phyloP scores from a whole-genome alignment of 768 basidiomycete species.

The Suillus plorans region DNA sequence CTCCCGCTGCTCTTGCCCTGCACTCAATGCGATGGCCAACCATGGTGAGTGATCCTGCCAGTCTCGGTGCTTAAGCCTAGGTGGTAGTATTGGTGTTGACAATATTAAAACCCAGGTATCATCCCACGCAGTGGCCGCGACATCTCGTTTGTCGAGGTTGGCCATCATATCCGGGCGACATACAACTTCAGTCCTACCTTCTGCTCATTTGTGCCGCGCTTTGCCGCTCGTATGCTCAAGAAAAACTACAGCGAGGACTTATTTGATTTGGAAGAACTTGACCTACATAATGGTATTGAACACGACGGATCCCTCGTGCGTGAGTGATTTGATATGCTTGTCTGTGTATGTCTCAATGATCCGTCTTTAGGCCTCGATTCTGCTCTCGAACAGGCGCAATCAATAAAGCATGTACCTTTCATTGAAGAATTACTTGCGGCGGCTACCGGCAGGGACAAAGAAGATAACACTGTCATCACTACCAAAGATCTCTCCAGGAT shows the following conservation, averaged over 20 bases:
- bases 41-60: slow-evolving; percentile 50
- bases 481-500: slow-evolving; percentile 59
- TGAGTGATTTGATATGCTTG: slow-evolving; percentile 13
- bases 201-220: slow-evolving; percentile 64
- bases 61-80: neutral
- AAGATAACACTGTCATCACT: slow-evolving; percentile 49
- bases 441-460: slow-evolving; percentile 57
- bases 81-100: neutral
- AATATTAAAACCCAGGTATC: slow-evolving; percentile 29
- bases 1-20: slow-evolving; percentile 73
- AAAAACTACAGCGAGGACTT: slow-evolving; percentile 55
- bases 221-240: slow-evolving; percentile 55
- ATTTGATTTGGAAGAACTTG: slow-evolving; percentile 66
- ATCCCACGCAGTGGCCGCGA: slow-evolving; percentile 64
- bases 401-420: slow-evolving; percentile 45
- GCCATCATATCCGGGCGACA: slow-evolving; percentile 43
- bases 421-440: slow-evolving; percentile 60
- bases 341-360: neutral
- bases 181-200: slow-evolving; percentile 75
- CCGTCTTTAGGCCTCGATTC: slow-evolving; percentile 52
- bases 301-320: slow-evolving; percentile 35
- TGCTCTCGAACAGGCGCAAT: slow-evolving; percentile 48
- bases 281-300: slow-evolving; percentile 63
- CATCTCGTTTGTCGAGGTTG: slow-evolving; percentile 58
- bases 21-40: slow-evolving; percentile 79